Base-by-base conservation (phyloP, 2,329 filamentous ascomycete species). In the Exophiala sideris region DNA sequence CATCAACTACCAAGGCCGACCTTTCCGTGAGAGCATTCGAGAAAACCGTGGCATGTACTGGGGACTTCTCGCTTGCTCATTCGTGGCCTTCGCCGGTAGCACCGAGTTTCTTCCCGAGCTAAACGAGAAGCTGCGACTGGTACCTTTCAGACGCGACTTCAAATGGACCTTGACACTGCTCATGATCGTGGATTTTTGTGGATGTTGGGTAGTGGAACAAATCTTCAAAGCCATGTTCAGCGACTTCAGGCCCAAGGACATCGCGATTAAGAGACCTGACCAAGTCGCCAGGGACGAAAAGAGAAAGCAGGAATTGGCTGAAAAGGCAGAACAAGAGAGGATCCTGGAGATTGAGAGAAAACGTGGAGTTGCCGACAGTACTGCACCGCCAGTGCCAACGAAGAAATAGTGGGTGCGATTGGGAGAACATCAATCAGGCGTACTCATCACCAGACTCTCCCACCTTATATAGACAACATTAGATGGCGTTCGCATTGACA, bases 31-130 rank as follows among this genome's bases (percentile, higher is more conserved):
- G 75, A 88, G 88, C 18, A 90, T 99, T 62, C 86, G 88, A 4
- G 94, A 96, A 76, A 99, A 99, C 79, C 88, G 85, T 71, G 91
- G 89, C 70, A 99, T 99, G 94, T 99, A 94, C 77, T 99, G 88
- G 79, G 94, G 94, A 56, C 90, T 99, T 52, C 77, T 99, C 38
- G 87, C 88, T 61, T 92, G 96, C 12, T 89, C 90, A 0, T 90
- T 79, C 39, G 88, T 99, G 29, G 92, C 94, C 5, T 97, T 99
- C 72, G 86, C 87, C 44, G 96, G 92, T 74, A 92, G 91, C 5
- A 95, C 92, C 1, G 94, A 99, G 71, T 90, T 99, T 66, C 80
- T 97, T 45, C 94, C 94, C 2, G 94, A 97, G 69, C 85, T 99
- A 72, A 99, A 97, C 74, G 82, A 92, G 73, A 86, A 89, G 72